These are phyloP conservation scores for Zopfochytrium polystomum DNA, from an alignment of 371 early-diverging fungal species.

Conservation along the genomic window DNA sequence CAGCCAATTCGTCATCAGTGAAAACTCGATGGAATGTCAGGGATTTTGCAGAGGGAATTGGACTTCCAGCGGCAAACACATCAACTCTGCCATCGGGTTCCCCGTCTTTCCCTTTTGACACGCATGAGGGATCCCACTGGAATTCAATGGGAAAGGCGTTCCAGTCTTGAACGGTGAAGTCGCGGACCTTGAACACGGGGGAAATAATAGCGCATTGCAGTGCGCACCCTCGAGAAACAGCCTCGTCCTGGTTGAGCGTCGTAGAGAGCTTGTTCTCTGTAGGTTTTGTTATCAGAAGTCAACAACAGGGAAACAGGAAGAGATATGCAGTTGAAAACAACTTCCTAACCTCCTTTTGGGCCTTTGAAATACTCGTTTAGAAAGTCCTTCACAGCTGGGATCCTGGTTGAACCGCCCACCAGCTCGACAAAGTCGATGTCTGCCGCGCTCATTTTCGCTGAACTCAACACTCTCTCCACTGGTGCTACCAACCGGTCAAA, in stretches of 20 bases:
- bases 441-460: constrained; percentile 68
- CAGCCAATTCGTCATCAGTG: constrained; percentile 66
- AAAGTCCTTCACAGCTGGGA: constrained; percentile 88
- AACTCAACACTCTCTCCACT: constrained; percentile 70
- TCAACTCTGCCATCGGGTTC: constrained; percentile 41
- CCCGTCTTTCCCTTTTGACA: constrained; percentile 33
- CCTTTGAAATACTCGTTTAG: constrained; percentile 74
- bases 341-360: too few species aligned
- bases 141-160: constrained; percentile 72
- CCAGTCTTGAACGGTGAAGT: constrained; percentile 88
- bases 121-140: constrained; percentile 37
- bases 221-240: constrained; percentile 93
- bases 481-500: constrained; percentile 71
- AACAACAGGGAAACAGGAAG: too few species aligned
- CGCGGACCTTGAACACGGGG: constrained; percentile 95
- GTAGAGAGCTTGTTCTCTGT: constrained; percentile 77
- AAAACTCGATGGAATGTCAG: constrained; percentile 73
- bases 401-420: constrained; percentile 91
- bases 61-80: constrained; percentile 55
- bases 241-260: constrained; percentile 97
- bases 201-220: constrained; percentile 95
- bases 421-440: constrained; percentile 92
- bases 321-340: too few species aligned
- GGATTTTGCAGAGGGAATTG: constrained; percentile 78
- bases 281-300: too few species aligned